Percentiles rank a stretch among this genome's conserved stretches.
These are phyloP conservation scores for Penicillium capsulatum DNA, from an alignment of 2,329 filamentous ascomycete species.

Conservation along the genomic window DNA sequence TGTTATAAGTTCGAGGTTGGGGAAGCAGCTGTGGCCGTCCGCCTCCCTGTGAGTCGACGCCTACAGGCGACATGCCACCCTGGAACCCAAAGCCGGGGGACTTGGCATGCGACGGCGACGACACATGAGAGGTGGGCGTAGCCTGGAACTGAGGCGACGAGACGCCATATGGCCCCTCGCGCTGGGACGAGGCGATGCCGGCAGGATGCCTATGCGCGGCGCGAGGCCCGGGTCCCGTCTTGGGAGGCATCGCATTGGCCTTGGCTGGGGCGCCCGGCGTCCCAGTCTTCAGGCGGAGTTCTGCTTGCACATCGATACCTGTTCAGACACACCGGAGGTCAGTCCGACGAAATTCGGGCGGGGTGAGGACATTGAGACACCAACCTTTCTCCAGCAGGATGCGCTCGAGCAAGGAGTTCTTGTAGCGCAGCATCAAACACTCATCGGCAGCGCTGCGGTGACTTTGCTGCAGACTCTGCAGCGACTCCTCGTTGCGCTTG, in stretches of 20 bases:
- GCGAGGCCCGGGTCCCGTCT: slow-evolving; percentile 73
- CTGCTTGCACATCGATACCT: slow-evolving; percentile 97
- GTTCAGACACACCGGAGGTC: slow-evolving; percentile 10
- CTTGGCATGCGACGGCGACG: slow-evolving; percentile 60
- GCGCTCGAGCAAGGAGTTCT: slow-evolving; percentile 92
- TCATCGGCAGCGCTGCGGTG: slow-evolving; percentile 94
- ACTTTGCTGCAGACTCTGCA: slow-evolving; percentile 87
- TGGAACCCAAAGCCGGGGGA: slow-evolving; percentile 60
- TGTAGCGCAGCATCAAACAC: slow-evolving; percentile 96
- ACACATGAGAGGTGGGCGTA: slow-evolving; percentile 74
- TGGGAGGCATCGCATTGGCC: slow-evolving; percentile 62
- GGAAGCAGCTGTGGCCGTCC: slow-evolving; percentile 47
- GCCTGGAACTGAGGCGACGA: slow-evolving; percentile 72
- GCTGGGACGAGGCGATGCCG: slow-evolving; percentile 67
- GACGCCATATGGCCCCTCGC: slow-evolving; percentile 36
- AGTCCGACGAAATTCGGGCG: neutral
- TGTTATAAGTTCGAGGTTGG: slow-evolving; percentile 33
- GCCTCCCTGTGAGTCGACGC: slow-evolving; percentile 53
- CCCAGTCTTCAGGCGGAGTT: slow-evolving; percentile 86
- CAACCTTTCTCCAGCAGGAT: slow-evolving; percentile 93
- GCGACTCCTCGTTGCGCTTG: slow-evolving; percentile 89
- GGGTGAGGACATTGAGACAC: neutral
- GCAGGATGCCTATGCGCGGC: slow-evolving; percentile 66
- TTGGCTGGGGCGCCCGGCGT: slow-evolving; percentile 68
- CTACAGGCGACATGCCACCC: slow-evolving; percentile 59